Conservation (phyloP, 2,329 filamentous ascomycete genomes). For the Talaromyces sp. region DNA sequence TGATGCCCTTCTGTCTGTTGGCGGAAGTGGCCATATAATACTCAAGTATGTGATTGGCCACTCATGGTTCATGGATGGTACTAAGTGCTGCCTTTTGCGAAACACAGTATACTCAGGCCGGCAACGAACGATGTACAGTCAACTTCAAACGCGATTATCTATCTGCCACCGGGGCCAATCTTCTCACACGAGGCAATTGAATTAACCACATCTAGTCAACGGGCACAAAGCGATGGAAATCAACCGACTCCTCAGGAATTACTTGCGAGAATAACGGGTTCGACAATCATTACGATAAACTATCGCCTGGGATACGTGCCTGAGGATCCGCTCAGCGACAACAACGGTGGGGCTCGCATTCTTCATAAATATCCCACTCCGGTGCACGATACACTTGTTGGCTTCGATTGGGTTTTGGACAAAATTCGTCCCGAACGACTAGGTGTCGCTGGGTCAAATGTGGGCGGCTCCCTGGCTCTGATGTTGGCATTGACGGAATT, state of each 20-base stretch:
- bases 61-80: background rate
- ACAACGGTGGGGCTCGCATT: background rate
- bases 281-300: constrained; percentile 36
- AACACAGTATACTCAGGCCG: constrained; percentile 1
- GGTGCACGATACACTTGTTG: constrained; percentile 34
- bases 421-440: constrained; percentile 26
- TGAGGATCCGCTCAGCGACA: background rate
- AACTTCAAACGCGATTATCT: constrained; percentile 10
- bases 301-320: constrained; percentile 30
- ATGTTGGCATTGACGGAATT: constrained; percentile 41
- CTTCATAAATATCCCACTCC: constrained; percentile 31
- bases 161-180: constrained; percentile 11
- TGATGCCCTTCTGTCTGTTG: constrained; percentile 9
- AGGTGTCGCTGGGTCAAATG: constrained; percentile 28
- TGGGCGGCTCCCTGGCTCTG: constrained; percentile 38
- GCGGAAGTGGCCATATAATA: constrained; percentile 9
- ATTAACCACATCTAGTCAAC: background rate
- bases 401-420: constrained; percentile 34
- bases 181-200: background rate
- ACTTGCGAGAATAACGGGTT: constrained; percentile 26
- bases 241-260: constrained; percentile 17
- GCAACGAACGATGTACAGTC: background rate
- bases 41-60: constrained; percentile 1
- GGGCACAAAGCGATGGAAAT: background rate
- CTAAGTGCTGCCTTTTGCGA: background rate